These are phyloP conservation scores for Cordyceps pruinosa DNA, from an alignment of 2,329 filamentous ascomycete species.

Conservation along the genomic window DNA sequence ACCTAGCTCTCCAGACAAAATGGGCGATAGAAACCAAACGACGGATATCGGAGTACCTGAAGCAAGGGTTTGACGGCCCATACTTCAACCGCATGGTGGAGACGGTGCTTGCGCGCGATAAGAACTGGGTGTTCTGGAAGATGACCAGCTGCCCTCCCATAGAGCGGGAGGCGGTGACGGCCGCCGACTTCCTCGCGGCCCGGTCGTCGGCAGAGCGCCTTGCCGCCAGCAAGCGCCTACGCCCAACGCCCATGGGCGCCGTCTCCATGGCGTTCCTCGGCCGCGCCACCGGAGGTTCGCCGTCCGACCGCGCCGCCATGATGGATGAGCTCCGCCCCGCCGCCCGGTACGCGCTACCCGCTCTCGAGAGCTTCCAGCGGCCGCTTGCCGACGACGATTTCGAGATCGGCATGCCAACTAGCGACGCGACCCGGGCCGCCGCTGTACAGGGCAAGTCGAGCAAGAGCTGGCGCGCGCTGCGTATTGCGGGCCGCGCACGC, in stretches of 20 bases:
- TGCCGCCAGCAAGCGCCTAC: conserved; percentile 64
- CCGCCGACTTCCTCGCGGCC: conserved; percentile 62
- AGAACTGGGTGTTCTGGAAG: conserved; percentile 99
- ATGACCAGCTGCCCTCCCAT: conserved; percentile 88
- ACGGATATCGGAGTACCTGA: conserved; percentile 75
- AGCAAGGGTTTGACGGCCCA: conserved; percentile 72
- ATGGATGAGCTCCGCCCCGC: conserved; percentile 64
- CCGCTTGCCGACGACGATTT: conserved; percentile 75
- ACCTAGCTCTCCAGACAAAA: conserved; percentile 50
- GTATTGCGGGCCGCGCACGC: conserved; percentile 67
- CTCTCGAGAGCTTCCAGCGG: conserved; percentile 61
- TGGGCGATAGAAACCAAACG: conserved; percentile 78
- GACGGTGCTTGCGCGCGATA: conserved; percentile 88
- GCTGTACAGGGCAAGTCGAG: conserved; percentile 70
- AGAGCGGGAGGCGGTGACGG: conserved; percentile 63
- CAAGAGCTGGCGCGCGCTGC: conserved; percentile 83
- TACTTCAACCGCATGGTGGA: conserved; percentile 97
- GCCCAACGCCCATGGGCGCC: conserved; percentile 62
- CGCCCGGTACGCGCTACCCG: conserved; percentile 60
- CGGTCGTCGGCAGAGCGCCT: conserved; percentile 58
- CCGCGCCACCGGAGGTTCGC: too few relatives aligned
- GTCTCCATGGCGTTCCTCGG: conserved; percentile 73
- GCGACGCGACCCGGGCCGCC: conserved; percentile 47
- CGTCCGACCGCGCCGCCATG: conserved; percentile 38
- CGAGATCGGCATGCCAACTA: conserved; percentile 75